Conservation (phyloP, 148 eudicot species). For the Bassia scoparia region DNA sequence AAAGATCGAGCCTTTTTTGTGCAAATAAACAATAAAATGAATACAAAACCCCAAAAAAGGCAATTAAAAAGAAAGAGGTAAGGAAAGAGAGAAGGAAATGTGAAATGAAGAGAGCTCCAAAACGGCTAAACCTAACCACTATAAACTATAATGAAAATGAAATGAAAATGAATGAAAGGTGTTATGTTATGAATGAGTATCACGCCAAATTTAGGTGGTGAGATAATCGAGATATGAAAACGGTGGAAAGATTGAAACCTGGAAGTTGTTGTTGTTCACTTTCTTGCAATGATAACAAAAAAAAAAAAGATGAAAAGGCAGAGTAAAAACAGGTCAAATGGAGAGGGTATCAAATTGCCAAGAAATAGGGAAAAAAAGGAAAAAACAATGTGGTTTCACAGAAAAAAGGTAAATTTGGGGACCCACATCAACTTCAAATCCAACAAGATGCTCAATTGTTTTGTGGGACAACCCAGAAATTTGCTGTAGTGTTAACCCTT, state of each 20-base stretch:
- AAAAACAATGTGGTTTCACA: too few species aligned
- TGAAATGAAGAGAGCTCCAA: slow-evolving; percentile 25
- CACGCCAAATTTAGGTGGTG: slow-evolving; percentile 24
- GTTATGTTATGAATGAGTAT: slow-evolving; percentile 1
- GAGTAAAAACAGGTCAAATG: slow-evolving; percentile 21
- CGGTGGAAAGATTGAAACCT: slow-evolving; percentile 18
- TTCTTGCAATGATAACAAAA: slow-evolving; percentile 1
- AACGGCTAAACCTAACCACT: slow-evolving; percentile 57
- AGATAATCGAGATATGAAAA: slow-evolving; percentile 15
- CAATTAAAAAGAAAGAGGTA: slow-evolving; percentile 47
- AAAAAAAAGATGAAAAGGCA: not conserved
- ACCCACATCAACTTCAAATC: slow-evolving; percentile 33
- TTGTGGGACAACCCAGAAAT: slow-evolving; percentile 14
- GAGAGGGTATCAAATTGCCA: not conserved
- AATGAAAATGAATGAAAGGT: slow-evolving; percentile 8
- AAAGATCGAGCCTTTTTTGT: not conserved
- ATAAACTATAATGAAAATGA: not conserved
- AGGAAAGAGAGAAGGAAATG: slow-evolving; percentile 33
- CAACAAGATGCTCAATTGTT: slow-evolving; percentile 35
- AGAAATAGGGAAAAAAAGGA: not conserved
- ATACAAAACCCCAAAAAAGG: slow-evolving; percentile 39
- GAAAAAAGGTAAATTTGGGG: slow-evolving; percentile 13
- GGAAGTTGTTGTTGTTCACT: slow-evolving; percentile 34
- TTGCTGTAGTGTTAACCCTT: too few species aligned
- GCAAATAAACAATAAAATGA: slow-evolving; percentile 29